Base-by-base conservation (phyloP, 1,139 yeast genomes). In the Saccharomycopsis crataegensis region DNA sequence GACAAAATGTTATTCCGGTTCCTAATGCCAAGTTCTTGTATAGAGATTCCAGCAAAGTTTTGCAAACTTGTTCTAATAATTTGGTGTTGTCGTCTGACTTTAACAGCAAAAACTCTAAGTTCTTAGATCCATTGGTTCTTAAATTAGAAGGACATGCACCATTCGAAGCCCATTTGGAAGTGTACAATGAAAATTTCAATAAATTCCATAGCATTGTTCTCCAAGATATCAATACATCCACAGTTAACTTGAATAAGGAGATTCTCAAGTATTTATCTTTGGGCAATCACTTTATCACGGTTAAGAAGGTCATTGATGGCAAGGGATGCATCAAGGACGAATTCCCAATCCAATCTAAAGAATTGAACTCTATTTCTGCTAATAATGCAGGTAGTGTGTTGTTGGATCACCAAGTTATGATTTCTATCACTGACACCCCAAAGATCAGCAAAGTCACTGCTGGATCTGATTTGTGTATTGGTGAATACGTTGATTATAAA, bases 401-500 rank as follows among this genome's bases (percentile, higher is more conserved):
- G 54, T 12, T 47, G 49, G 32, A 50, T 43, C 33, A 48, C 50
- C 47, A 65, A 31, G 66, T 71, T 43, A 70, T 73, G 17, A 73
- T 88, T 43, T 75, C 80, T 1, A 78, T 91, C 6, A 82, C 93
- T 1, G 91, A 87, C 59, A 83, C 83, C 3, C 97, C 98, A 8
- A 77, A 79, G 58, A 80, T 90, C 8, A 68, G 66, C 42, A 72
- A 67, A 54, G 70, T 56, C 67, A 72, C 8, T 9, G 67, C 76
- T 1, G 65, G 68, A 22, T 69, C 71, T 37, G 75, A 77, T 61
- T 86, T 82, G 63, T 93, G 99, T 76, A 96, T 91, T 42, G 99
- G 99, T 3, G 98, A 93, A 59, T 86, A 87, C 59, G 79, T 93
- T 33, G 76, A 85, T 0, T 88, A 88, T 64, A 79, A 83, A 58